These are phyloP conservation scores for Candida awuae DNA, from an alignment of 805 yeast genomes.

Conservation along the genomic window DNA sequence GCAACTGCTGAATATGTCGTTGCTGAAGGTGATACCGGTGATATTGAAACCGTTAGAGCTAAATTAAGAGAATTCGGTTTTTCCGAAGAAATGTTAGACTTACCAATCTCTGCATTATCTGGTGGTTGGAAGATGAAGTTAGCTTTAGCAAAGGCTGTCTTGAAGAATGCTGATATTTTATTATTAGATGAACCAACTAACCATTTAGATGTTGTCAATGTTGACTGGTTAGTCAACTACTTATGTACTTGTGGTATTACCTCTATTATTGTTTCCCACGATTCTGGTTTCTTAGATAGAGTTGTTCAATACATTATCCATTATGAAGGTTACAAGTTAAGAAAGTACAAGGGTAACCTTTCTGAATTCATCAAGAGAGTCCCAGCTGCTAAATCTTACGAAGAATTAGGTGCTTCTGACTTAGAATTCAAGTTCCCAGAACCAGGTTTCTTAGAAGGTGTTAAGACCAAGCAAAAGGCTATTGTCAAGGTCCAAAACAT, in stretches of 20 bases:
- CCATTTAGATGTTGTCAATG: conserved; percentile 99
- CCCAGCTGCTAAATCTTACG: conserved; percentile 98
- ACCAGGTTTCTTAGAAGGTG: conserved; percentile 99
- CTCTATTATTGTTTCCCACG: conserved; percentile 98
- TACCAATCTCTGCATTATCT: conserved; percentile 94
- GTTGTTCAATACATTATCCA: conserved; percentile 97
- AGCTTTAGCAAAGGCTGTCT: conserved; percentile 98
- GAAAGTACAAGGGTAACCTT: conserved; percentile 99
- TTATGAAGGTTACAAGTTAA: conserved; percentile 99
- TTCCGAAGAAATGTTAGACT: conserved; percentile 84
- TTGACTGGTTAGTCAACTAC: conserved; percentile 99
- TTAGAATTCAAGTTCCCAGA: conserved; percentile 97
- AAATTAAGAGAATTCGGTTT: conserved; percentile 88
- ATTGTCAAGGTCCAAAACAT: conserved; percentile 95
- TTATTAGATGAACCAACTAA: conserved; percentile 99
- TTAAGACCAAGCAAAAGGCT: conserved; percentile 99
- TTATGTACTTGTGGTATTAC: conserved; percentile 97
- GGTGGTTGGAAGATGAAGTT: conserved; percentile 99
- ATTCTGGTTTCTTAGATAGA: conserved; percentile 98
- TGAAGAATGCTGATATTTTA: conserved; percentile 95
- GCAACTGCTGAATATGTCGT: conserved; percentile 87
- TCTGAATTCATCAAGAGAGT: conserved; percentile 97
- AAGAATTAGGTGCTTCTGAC: conserved; percentile 97
- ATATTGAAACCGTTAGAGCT: conserved; percentile 59
- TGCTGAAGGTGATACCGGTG: conserved; percentile 50